Evolutionary conservation across 2,329 filamentous ascomycete species (phyloP), one percentile per base, ranked within the genome.

Genomic region (Neocucurbitaria cava): DNA sequence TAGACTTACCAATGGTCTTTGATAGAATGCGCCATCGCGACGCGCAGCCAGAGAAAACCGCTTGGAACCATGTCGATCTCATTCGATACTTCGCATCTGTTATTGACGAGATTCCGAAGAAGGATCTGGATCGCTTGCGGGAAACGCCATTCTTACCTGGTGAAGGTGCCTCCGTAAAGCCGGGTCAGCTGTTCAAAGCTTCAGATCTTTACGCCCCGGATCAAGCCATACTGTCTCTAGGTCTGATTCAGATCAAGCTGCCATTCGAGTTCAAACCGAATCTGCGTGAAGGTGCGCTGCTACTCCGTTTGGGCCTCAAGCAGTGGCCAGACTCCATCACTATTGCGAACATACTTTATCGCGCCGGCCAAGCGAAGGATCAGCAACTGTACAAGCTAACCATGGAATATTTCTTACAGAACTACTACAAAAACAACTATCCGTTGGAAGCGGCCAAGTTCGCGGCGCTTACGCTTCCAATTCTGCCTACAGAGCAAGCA

Each of bases 71-170:
- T 71, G 87, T 96, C 56, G 94, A 99, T 72, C 81, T 99, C 23
- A 92, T 99, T 75, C 94, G 92, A 66, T 99, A 99, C 66, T 84
- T 99, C 39, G 87, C 94, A 10, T 96, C 93, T 8, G 95, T 99
- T 24, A 87, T 86, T 56, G 86, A 90, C 47, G 95, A 99, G 64
- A 97, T 99, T 55, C 95, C 95, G 0, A 76, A 79, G 9, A 88
- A 88, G 45, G 95, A 99, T 72, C 84, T 97, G 49, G 87, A 86
- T 61, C 90, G 89, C 68, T 82, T 99, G 21, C 89, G 85, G 51
- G 84, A 88, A 44, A 92, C 92, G 0, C 87, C 86, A 10, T 91
- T 98, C 39, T 94, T 93, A 67, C 91, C 92, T 9, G 90, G 84
- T 61, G 85, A 89, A 59, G 72, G 73, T 13, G 54, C 53, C 8